Evolutionary conservation across 2,329 filamentous ascomycete genomes (phyloP).

Genomic region (Colletotrichum sidae): DNA sequence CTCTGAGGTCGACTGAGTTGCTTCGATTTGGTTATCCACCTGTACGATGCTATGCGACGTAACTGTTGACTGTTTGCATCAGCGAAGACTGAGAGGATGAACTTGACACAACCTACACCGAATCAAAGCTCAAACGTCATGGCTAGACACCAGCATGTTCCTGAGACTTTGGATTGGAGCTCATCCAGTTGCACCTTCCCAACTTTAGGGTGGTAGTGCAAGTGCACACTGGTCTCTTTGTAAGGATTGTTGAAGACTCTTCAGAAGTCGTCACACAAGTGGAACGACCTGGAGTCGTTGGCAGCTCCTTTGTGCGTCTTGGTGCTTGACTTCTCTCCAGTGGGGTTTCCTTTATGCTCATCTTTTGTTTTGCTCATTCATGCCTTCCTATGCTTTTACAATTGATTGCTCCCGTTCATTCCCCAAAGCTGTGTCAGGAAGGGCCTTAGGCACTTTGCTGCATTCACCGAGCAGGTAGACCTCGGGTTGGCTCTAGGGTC

Average conservation of each 20-base stretch:
- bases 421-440: neutral
- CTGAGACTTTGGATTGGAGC: slow-evolving; percentile 16
- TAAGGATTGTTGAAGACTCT: too few species aligned
- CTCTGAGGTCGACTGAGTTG: slow-evolving; percentile 16
- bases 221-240: neutral
- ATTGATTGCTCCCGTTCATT: too few species aligned
- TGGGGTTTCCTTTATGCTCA: slow-evolving; percentile 4
- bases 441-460: neutral
- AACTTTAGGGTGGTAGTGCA: slow-evolving; percentile 2
- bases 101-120: slow-evolving; percentile 35
- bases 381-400: too few species aligned
- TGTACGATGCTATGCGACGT: slow-evolving; percentile 17
- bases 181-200: neutral
- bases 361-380: slow-evolving; percentile 13
- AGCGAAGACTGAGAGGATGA: slow-evolving; percentile 31
- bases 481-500: slow-evolving; percentile 6
- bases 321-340: neutral
- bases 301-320: slow-evolving; percentile 9
- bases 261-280: too few species aligned
- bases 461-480: neutral
- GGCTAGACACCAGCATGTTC: slow-evolving; percentile 15
- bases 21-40: slow-evolving; percentile 14
- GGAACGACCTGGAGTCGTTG: too few species aligned
- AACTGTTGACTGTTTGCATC: slow-evolving; percentile 28
- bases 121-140: slow-evolving; percentile 32